Conservation (phyloP, 2,329 filamentous ascomycete species). For the Verruconis gallopava region DNA sequence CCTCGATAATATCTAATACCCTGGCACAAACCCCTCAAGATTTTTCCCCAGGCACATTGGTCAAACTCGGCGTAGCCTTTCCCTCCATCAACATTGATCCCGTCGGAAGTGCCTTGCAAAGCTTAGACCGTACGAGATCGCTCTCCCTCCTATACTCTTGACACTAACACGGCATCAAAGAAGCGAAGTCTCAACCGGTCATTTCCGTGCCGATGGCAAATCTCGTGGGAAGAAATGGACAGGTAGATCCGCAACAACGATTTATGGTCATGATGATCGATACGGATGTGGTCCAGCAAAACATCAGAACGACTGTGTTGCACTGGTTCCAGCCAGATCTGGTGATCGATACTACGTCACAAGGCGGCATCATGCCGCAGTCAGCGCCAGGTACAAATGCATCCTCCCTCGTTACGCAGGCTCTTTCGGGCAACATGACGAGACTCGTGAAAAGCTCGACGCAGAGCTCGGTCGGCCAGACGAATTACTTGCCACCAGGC, state of each 20-base stretch:
- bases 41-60: constrained; percentile 9
- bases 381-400: background rate
- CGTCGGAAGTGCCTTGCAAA: background rate
- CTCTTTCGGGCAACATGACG: background rate
- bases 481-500: constrained; percentile 8
- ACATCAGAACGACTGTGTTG: constrained; percentile 9
- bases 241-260: constrained; percentile 2
- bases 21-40: constrained; percentile 10
- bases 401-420: background rate
- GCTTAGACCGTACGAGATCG: constrained; percentile 3
- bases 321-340: constrained; percentile 12
- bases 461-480: background rate
- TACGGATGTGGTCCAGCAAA: constrained; percentile 8
- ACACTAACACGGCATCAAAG: background rate
- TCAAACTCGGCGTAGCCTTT: constrained; percentile 8
- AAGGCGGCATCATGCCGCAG: background rate
- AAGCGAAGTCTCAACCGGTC: constrained; percentile 1
- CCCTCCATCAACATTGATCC: constrained; percentile 7
- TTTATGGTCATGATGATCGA: constrained; percentile 12
- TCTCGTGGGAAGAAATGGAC: constrained; percentile 6
- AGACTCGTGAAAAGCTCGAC: background rate
- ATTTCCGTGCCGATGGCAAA: constrained; percentile 3
- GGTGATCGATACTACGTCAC: background rate
- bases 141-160: no score
- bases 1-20: background rate